A percentile compares a stretch with the other conserved stretches of the same genome.
phyloP scores from a whole-genome alignment of 495 filamentous ascomycete genomes.

The Sporormia fimetaria region DNA sequence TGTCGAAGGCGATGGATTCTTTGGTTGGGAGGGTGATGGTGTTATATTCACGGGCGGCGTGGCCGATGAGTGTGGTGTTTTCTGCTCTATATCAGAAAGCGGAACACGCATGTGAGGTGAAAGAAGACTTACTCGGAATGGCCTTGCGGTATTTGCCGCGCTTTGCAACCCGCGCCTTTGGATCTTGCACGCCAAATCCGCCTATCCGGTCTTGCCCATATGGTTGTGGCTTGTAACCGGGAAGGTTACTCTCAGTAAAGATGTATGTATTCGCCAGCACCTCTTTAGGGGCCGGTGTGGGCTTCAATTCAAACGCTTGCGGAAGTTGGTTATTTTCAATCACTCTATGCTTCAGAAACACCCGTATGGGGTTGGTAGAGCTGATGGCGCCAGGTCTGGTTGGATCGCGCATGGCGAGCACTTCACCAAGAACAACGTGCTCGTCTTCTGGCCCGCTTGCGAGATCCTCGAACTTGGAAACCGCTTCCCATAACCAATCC shows the following conservation, averaged over 20 bases:
- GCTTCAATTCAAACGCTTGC: constrained; percentile 33
- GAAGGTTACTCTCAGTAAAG: constrained; percentile 84
- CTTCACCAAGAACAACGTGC: constrained; percentile 60
- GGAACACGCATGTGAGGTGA: neutral
- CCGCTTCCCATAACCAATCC: constrained; percentile 41
- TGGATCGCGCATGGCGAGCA: constrained; percentile 50
- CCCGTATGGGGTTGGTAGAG: constrained; percentile 1
- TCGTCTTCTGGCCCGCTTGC: constrained; percentile 48
- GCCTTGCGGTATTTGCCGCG: constrained; percentile 22
- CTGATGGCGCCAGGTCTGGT: constrained; percentile 7
- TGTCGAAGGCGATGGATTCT: constrained; percentile 54
- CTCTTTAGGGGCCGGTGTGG: neutral
- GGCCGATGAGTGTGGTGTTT: constrained; percentile 66
- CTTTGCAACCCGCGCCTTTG: constrained; percentile 20
- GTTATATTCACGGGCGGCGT: constrained; percentile 62
- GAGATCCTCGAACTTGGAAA: constrained; percentile 50
- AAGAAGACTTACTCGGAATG: constrained; percentile 58
- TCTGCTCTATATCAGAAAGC: constrained; percentile 42
- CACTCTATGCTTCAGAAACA: constrained; percentile 12
- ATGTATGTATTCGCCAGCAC: constrained; percentile 65
- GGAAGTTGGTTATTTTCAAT: constrained; percentile 5
- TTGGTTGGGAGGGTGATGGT: constrained; percentile 64
- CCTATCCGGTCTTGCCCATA: constrained; percentile 3
- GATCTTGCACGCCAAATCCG: constrained; percentile 11
- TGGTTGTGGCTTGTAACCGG: constrained; percentile 44